Evolutionary conservation across 257 asterid genomes (phyloP).

Genomic region (Oldenlandia corymbosa): DNA sequence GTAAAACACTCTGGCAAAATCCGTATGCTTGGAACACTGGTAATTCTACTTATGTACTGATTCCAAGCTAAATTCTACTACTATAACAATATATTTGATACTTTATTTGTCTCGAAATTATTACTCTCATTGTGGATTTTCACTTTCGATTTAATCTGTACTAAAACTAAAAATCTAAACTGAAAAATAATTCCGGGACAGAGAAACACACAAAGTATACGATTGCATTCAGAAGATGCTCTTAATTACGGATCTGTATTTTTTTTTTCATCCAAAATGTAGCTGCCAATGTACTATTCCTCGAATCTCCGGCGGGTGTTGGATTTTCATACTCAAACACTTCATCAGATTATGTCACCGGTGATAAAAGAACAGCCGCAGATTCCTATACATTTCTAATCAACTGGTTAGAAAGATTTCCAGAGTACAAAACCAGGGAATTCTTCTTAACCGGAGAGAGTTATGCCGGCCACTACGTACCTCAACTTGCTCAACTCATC

Average conservation of each 20-base stretch:
- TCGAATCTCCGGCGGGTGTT: slow-evolving; percentile 24
- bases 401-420: slow-evolving; percentile 61
- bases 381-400: slow-evolving; percentile 30
- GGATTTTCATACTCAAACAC: slow-evolving; percentile 28
- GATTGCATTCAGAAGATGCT: no score
- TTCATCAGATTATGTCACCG: slow-evolving; percentile 8
- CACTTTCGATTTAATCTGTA: no score
- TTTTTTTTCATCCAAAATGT: no score
- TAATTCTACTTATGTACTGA: slow-evolving; percentile 8
- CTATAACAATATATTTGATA: no score
- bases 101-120: no score
- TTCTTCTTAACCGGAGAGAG: slow-evolving; percentile 54
- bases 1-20: slow-evolving; percentile 44
- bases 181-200: no score
- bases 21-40: slow-evolving; percentile 60
- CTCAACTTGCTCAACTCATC: slow-evolving; percentile 28
- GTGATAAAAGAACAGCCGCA: slow-evolving; percentile 7
- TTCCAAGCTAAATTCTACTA: no score
- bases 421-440: slow-evolving; percentile 50
- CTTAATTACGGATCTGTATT: no score
- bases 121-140: no score
- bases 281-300: slow-evolving; percentile 25
- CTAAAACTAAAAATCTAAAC: no score
- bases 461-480: slow-evolving; percentile 30
- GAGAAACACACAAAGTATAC: no score